A percentile compares a stretch with the other conserved stretches of the same genome.
Conservation (phyloP, 257 asterid genomes). For the Nicotiana otophora region DNA sequence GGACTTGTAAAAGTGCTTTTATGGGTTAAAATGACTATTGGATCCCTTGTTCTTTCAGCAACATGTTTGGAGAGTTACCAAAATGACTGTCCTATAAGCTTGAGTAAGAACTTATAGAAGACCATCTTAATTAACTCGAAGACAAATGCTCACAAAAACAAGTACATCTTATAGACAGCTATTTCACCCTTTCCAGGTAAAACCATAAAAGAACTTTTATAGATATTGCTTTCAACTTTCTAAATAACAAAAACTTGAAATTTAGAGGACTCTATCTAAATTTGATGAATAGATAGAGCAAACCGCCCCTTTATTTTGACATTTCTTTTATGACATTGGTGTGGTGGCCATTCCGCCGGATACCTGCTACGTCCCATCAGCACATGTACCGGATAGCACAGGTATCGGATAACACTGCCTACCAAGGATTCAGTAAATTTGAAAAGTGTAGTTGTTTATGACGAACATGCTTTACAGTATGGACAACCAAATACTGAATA, state of each 20-base stretch:
- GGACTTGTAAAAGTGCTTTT: background rate
- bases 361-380: too few relatives aligned
- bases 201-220: background rate
- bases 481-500: background rate
- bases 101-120: background rate
- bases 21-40: background rate
- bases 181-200: background rate
- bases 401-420: background rate
- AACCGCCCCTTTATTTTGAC: background rate
- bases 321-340: too few relatives aligned
- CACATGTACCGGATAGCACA: background rate
- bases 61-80: background rate
- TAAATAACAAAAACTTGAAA: background rate
- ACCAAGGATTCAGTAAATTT: background rate
- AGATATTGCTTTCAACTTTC: background rate
- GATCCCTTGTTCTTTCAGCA: conserved; percentile 3
- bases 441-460: background rate
- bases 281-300: background rate
- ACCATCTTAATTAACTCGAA: background rate
- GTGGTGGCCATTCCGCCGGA: too few relatives aligned
- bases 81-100: background rate
- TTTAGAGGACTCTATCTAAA: background rate
- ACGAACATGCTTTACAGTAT: background rate
- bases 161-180: background rate
- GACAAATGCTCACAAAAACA: background rate